Base-by-base conservation (phyloP, 352 stramenopile genomes). In the Globisporangium solare region DNA sequence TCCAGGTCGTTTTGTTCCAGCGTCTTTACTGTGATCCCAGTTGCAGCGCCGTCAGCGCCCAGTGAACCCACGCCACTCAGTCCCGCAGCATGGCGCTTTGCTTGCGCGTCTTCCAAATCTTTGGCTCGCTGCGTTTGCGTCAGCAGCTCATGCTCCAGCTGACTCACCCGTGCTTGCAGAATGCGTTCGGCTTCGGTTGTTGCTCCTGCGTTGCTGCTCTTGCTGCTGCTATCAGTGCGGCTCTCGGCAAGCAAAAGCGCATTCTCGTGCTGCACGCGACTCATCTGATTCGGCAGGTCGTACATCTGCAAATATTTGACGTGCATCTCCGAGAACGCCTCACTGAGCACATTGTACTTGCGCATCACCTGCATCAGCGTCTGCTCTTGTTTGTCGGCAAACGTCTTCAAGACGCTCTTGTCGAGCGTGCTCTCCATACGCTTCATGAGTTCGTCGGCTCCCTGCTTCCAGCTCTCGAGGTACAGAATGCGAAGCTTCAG, bases 401-500 rank as follows among this genome's bases (percentile, higher is more conserved):
- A 66, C 1, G 65, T 63, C n/a, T 78, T 77, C 4, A 76, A 50
- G 5, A 90, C 74, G 48, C 83, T 89, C 40, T 76, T 67, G n/a
- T 78, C 68, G 12, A 93, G 56, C 8, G 76, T 73, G 22, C 66
- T 70, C 50, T 90, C 76, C 68, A 86, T 87, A 4, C 75, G 73
- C 46, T 76, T 59, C 7, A 93, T 80, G 51, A 76, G 73, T 11
- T 82, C 73, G 45, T 84, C 75, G 1, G 83, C 81, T 0, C 79
- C 79, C 35, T 79, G 59, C 56, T 97, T 97, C 79, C 86, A 97
- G 59, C 88, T 85, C 63, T 98, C 92, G 11, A 98, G 69, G 56
- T 97, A 97, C 37, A 97, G 56, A 10, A 97, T 76, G 5, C 92
- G 83, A 58, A 79, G 75, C 57, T 97, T 95, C 13, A 97, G 74